phyloP scores from a whole-genome alignment of 2,329 filamentous ascomycete species.

The Truncatella angustata region DNA sequence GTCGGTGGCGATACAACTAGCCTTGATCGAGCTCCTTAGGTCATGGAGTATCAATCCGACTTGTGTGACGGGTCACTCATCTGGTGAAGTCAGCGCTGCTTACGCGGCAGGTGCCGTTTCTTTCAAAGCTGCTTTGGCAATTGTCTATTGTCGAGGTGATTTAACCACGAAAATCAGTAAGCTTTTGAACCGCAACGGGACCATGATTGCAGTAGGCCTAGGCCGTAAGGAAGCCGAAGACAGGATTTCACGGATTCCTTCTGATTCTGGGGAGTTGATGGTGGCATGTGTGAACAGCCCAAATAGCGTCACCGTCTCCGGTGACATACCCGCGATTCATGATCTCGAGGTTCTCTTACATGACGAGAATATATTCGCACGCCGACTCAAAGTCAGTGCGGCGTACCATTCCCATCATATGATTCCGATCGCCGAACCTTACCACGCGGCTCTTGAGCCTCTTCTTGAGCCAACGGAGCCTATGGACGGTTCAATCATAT shows the following conservation, averaged over 20 bases:
- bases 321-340: constrained; percentile 17
- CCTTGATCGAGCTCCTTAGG: constrained; percentile 14
- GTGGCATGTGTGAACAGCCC: constrained; percentile 30
- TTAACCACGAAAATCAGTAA: neutral
- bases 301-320: constrained; percentile 26
- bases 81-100: constrained; percentile 39
- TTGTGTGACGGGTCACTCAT: constrained; percentile 25
- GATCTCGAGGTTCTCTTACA: constrained; percentile 12
- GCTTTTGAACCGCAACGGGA: constrained; percentile 11
- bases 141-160: neutral
- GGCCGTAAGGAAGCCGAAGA: no score
- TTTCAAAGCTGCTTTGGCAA: neutral
- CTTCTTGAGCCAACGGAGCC: no score
- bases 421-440: no score
- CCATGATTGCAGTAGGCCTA: no score
- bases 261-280: no score
- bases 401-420: constrained; percentile 32
- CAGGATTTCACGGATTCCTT: no score
- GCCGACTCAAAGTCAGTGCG: constrained; percentile 19
- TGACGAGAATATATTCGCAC: constrained; percentile 12
- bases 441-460: no score
- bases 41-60: constrained; percentile 13
- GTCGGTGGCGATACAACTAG: constrained; percentile 23
- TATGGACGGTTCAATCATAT: no score
- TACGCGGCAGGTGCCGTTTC: constrained; percentile 30